Base-by-base conservation (phyloP, 1,284 basidiomycete genomes). In the Cystobasidiaceae sp. region DNA sequence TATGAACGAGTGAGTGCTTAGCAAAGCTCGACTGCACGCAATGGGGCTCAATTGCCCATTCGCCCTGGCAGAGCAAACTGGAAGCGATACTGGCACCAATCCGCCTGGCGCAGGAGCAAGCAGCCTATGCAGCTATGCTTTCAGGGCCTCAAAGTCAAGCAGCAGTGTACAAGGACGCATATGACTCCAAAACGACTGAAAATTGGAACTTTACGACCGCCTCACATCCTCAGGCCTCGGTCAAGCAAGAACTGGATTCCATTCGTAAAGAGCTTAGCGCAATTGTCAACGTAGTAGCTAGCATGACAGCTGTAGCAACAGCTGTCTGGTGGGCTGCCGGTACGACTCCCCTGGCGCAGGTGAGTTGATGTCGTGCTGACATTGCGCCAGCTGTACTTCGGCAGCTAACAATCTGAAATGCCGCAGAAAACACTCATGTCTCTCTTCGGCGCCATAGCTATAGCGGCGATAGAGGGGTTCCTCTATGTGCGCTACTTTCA, bases 401-500 rank as follows among this genome's bases (percentile, higher is more conserved):
- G 15, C 30, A 25, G 49, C 49, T 51, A 27, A 28, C 15, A 13
- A 19, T 25, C 8, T 30, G n/a, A 30, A 28, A 13, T 17, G 9
- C 8, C 43, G 48, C 62, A 74, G 72, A 68, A 72, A 25, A 49
- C 73, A n/a, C 49, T 55, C n/a, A 41, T 73, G 37, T 67, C 72
- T n/a, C 19, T 73, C 44, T 23, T 45, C 8, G 69, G 69, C 3
- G 70, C 70, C 0, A 17, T 71, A 9, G 49, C 68, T 8, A 74
- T 74, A 34, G 72, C 64, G 4, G 67, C 66, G n/a, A 70, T 71
- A 34, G 73, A 74, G 44, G 65, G 50, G 0, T 73, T 72, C 46
- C 67, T 74, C n/a, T 74, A 74, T 56, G 67, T 63, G 8, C 62
- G 72, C 25, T 73, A 70, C 61, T 74, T 74, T 51, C 60, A 62